A percentile compares a stretch with the other conserved stretches of the same genome.
phyloP scores from a whole-genome alignment of 345 rosid species.

The Streptanthus diversifolius region DNA sequence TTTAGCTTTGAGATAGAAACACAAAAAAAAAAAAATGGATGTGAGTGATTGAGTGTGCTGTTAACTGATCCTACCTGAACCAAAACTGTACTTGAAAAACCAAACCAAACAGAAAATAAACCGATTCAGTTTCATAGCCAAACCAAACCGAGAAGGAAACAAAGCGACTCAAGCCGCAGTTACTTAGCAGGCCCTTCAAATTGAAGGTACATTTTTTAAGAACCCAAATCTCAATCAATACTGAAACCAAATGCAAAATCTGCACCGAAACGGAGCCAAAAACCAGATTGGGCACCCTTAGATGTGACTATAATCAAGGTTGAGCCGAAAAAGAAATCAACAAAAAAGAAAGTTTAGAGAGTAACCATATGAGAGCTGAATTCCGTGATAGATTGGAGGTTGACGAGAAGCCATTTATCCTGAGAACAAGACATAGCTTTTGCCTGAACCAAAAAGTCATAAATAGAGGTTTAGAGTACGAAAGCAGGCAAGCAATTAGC shows the following conservation, averaged over 20 bases:
- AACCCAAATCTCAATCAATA: not conserved
- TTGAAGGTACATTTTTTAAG: not conserved
- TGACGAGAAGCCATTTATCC: slow-evolving; percentile 94
- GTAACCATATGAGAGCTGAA: slow-evolving; percentile 83
- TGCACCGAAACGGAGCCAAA: not conserved
- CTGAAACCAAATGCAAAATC: not conserved
- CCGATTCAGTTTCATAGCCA: not conserved
- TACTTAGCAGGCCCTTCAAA: not conserved
- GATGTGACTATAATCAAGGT: not conserved
- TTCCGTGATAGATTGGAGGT: slow-evolving; percentile 87
- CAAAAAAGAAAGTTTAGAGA: not conserved
- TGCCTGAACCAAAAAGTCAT: slow-evolving; percentile 48
- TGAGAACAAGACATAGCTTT: slow-evolving; percentile 68
- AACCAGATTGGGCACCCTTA: not conserved
- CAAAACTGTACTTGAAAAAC: not conserved
- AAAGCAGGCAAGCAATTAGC: not conserved
- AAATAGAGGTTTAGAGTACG: slow-evolving; percentile 5
- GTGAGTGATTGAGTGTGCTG: not conserved
- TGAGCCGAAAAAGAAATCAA: not conserved
- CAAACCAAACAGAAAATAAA: not conserved
- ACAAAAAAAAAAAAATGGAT: not conserved
- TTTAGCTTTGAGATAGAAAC: slow-evolving; percentile 66
- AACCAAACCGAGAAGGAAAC: not conserved
- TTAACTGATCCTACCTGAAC: not conserved
- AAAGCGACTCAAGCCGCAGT: not conserved